phyloP scores from a whole-genome alignment of 2,329 filamentous ascomycete species.

The Colletotrichum caudatum region DNA sequence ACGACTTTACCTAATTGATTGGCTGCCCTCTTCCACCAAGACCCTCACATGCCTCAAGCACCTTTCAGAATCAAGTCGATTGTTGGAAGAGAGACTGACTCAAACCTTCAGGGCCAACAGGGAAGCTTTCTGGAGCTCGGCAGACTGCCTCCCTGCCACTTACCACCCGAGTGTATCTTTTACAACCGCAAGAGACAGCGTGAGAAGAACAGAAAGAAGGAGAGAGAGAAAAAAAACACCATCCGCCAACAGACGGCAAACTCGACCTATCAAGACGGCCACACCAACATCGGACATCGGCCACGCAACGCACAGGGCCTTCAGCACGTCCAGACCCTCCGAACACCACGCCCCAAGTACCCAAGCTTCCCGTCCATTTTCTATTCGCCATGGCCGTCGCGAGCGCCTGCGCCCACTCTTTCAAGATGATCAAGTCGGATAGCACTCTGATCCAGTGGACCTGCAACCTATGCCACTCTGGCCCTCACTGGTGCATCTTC shows the following conservation, averaged over 20 bases:
- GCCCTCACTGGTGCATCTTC: conserved; percentile 76
- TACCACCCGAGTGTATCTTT: background rate
- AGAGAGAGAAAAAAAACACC: background rate
- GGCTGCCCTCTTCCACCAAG: background rate
- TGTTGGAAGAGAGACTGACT: conserved; percentile 17
- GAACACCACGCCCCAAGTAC: background rate
- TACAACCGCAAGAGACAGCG: background rate
- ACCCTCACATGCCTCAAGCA: conserved; percentile 15
- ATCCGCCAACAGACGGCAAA: background rate
- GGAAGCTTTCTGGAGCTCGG: conserved; percentile 2
- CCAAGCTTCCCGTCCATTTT: background rate
- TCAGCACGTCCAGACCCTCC: conserved; percentile 1
- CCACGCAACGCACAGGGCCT: conserved; percentile 21
- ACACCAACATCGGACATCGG: background rate
- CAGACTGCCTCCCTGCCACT: background rate
- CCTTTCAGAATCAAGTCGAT: background rate
- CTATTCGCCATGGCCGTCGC: conserved; percentile 63
- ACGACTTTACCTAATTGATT: background rate
- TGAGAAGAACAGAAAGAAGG: too few relatives aligned
- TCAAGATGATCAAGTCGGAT: conserved; percentile 75
- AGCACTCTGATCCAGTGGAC: conserved; percentile 74
- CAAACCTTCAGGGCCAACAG: background rate
- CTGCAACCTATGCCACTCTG: conserved; percentile 73
- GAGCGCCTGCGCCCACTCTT: conserved; percentile 70
- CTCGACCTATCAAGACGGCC: background rate